Evolutionary conservation across 148 eudicot species (phyloP), one percentile per base, ranked within the genome.

Genomic region (Gaultheria prostrata): DNA sequence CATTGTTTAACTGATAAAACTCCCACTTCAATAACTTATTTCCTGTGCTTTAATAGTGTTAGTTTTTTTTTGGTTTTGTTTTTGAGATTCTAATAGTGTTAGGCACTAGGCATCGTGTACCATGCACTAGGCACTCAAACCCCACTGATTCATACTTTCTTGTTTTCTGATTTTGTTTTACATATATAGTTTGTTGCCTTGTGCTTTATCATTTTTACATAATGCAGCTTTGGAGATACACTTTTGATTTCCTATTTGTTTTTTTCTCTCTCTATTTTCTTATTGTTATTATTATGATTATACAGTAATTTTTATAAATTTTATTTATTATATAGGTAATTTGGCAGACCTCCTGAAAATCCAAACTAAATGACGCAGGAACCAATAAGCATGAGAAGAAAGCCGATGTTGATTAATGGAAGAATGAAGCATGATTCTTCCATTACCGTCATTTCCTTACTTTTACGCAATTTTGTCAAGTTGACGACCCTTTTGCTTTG

Each of bases 131-230:
- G 45, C 83, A 50, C 63, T 24, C 48, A 70, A 82, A 49, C 4
- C 50, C 54, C 77, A 82, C 77, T 50, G 21, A 17, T 70, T 50
- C 51, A 18, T 49, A 48, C 26, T 81, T 63, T 39, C 43, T 39
- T 39, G 4, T 39, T 39, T 39, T 39, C 43, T 39, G 43, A 39
- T 39, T 1, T n/a, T n/a, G n/a, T 46, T 4, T 3, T 24, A 8
- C 21, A 8, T 21, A 14, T 11, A 32, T 51, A 18, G 15, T 3
- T 82, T 71, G 76, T 33, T 28, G 21, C 9, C 7, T 33, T 82
- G 77, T 70, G 83, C 77, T 69, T 82, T 67, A 43, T 49, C 46
- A 26, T 67, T 48, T 67, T 4, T 49, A 14, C 8, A 48, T 48
- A 76, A 48, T 76, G 21, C 53, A 49, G 21, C 79, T 76, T 76